Evolutionary conservation across 164 flowering plant genomes (phyloP).

Genomic region (Kalanchoe fedtschenkoi): DNA sequence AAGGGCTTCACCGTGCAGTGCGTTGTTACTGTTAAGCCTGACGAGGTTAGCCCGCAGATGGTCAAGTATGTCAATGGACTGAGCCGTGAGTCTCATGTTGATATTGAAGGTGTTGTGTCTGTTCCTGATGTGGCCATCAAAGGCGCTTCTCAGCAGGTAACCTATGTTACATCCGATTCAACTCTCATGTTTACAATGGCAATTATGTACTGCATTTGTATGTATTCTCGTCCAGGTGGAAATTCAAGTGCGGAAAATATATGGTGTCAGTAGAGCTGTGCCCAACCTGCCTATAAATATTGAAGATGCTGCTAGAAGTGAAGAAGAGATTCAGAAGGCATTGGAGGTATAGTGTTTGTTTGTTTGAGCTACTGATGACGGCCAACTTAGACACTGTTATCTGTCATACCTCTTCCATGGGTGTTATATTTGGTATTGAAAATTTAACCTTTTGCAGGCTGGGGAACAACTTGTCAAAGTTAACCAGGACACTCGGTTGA

Average conservation of each 20-base stretch:
- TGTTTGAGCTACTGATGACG: not conserved
- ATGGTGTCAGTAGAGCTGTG: constrained; percentile 57
- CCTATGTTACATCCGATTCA: not conserved
- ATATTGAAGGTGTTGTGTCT: constrained; percentile 57
- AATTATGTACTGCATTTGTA: not conserved
- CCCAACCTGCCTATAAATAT: constrained; percentile 65
- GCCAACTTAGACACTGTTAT: not conserved
- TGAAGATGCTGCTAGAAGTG: constrained; percentile 96
- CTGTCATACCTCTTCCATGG: not conserved
- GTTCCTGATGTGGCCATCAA: constrained; percentile 55
- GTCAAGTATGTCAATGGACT: constrained; percentile 51
- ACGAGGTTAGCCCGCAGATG: constrained; percentile 61
- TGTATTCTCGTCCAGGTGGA: constrained; percentile 49
- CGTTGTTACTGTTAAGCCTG: constrained; percentile 40
- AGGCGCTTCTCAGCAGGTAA: constrained; percentile 75
- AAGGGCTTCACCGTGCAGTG: constrained; percentile 80
- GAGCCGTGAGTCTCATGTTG: constrained; percentile 69
- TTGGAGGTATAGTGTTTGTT: constrained; percentile 25
- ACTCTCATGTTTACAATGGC: not conserved
- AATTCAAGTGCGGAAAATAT: constrained; percentile 58
- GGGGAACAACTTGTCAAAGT: constrained; percentile 79
- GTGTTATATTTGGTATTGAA: too few relatives aligned
- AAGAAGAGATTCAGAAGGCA: constrained; percentile 67
- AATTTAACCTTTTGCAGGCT: constrained; percentile 43
- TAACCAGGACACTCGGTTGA: constrained; percentile 83